phyloP scores from a whole-genome alignment of 768 basidiomycete genomes.

The Daedaleopsis sinensis region DNA sequence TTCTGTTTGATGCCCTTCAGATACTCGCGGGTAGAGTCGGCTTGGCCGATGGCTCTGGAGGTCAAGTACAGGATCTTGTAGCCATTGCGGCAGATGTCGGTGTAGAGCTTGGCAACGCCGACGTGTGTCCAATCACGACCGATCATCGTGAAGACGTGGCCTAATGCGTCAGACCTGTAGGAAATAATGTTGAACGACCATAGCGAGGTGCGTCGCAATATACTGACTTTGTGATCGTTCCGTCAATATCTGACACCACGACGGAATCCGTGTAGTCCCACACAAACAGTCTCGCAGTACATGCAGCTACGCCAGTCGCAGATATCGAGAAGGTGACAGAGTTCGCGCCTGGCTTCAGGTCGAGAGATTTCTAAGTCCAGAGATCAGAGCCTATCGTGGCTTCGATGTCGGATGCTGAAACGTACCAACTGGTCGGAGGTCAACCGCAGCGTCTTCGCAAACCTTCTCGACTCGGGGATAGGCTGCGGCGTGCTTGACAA shows the following conservation, averaged over 20 bases:
- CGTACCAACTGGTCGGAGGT: constrained; percentile 91
- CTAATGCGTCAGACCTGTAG: constrained; percentile 88
- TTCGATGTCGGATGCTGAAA: not conserved
- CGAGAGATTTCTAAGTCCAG: constrained; percentile 70
- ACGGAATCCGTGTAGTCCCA: constrained; percentile 93
- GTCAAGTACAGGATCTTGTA: constrained; percentile 99
- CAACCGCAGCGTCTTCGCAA: constrained; percentile 88
- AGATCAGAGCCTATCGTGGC: not conserved
- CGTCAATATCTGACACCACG: constrained; percentile 97
- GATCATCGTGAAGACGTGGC: constrained; percentile 96
- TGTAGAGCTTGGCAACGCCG: constrained; percentile 96
- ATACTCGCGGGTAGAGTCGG: constrained; percentile 94
- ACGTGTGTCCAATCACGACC: constrained; percentile 98
- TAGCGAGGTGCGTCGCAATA: too few relatives aligned
- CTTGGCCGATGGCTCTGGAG: constrained; percentile 96
- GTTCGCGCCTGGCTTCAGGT: constrained; percentile 86
- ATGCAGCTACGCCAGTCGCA: constrained; percentile 77
- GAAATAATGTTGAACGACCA: not conserved
- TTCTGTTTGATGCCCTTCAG: constrained; percentile 94
- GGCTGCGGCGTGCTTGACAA: not conserved
- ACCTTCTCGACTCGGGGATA: constrained; percentile 49
- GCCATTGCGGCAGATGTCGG: constrained; percentile 92
- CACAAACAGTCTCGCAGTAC: constrained; percentile 91
- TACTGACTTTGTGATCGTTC: constrained; percentile 94
- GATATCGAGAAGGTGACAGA: constrained; percentile 93